These are phyloP conservation scores for Citrus medica DNA, from an alignment of 345 rosid genomes.

Conservation along the genomic window DNA sequence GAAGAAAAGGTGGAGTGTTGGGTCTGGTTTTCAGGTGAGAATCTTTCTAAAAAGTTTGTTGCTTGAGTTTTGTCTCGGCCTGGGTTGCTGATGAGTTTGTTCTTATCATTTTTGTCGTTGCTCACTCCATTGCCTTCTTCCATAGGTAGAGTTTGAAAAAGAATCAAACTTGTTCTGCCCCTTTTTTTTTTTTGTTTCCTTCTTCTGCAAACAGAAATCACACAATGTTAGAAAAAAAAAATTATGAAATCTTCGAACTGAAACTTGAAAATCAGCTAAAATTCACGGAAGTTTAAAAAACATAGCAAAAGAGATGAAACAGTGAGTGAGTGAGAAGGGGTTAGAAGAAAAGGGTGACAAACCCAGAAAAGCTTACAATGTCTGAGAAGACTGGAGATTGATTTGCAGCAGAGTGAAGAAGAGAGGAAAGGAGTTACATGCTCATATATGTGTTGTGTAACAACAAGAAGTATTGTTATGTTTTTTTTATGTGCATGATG, in stretches of 20 bases:
- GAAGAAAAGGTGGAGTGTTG: not conserved
- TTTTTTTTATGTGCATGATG: not conserved
- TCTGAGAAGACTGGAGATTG: not conserved
- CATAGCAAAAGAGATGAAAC: not conserved
- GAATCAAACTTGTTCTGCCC: not conserved
- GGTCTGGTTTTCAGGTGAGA: not conserved
- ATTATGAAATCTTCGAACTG: not conserved
- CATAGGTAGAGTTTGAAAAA: not conserved
- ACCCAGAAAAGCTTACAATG: slow-evolving; percentile 5
- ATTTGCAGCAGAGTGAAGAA: not conserved
- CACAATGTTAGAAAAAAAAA: not conserved
- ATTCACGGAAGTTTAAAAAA: not conserved
- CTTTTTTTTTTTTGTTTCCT: not conserved
- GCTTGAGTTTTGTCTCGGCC: not conserved
- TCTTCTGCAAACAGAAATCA: not conserved
- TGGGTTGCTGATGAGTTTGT: not conserved
- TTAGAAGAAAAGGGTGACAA: not conserved
- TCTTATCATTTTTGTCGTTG: not conserved
- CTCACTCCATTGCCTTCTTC: not conserved
- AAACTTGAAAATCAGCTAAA: not conserved
- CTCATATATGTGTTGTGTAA: not conserved
- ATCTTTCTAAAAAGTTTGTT: not conserved
- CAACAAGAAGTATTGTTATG: no score
- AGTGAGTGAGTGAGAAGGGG: no score
- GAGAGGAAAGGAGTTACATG: not conserved